These are phyloP conservation scores for Orbilia brochopaga DNA, from an alignment of 2,329 filamentous ascomycete genomes.

Conservation along the genomic window DNA sequence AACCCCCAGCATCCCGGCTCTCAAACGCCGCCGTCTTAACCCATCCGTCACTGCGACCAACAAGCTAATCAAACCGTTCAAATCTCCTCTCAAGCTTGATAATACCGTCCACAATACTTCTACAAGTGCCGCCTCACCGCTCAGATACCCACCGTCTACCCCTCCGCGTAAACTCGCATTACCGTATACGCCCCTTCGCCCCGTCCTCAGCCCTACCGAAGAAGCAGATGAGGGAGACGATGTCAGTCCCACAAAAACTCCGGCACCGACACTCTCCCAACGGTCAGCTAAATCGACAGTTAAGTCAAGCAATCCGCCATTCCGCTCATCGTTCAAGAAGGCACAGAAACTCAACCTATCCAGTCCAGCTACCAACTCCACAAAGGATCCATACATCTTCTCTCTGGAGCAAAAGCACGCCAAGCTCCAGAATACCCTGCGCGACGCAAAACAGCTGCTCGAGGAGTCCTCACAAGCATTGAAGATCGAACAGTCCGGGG, in stretches of 20 bases:
- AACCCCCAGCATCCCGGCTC: constrained; percentile 28
- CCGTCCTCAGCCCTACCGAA: constrained; percentile 8
- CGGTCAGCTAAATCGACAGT: constrained; percentile 18
- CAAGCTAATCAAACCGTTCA: constrained; percentile 40
- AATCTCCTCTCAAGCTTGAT: constrained; percentile 41
- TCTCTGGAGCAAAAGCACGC: constrained; percentile 36
- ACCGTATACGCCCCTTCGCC: constrained; percentile 33
- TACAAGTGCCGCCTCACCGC: constrained; percentile 9
- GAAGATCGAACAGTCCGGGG: constrained; percentile 52
- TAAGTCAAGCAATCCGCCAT: constrained; percentile 41
- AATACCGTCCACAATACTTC: constrained; percentile 23
- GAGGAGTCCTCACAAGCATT: constrained; percentile 53
- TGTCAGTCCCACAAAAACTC: constrained; percentile 20
- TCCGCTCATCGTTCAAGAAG: constrained; percentile 36
- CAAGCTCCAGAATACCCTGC: constrained; percentile 23
- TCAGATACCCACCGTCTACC: constrained; percentile 37
- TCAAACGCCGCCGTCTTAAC: constrained; percentile 46
- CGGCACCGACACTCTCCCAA: background rate
- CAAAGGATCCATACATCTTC: constrained; percentile 41
- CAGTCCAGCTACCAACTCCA: constrained; percentile 15
- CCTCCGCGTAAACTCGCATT: constrained; percentile 26
- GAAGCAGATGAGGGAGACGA: constrained; percentile 17
- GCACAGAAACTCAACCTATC: constrained; percentile 23
- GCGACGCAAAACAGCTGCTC: constrained; percentile 48
- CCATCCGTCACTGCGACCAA: constrained; percentile 22